Conservation (phyloP, 169 alveolate genomes). For the Toxoplasma gondii region DNA sequence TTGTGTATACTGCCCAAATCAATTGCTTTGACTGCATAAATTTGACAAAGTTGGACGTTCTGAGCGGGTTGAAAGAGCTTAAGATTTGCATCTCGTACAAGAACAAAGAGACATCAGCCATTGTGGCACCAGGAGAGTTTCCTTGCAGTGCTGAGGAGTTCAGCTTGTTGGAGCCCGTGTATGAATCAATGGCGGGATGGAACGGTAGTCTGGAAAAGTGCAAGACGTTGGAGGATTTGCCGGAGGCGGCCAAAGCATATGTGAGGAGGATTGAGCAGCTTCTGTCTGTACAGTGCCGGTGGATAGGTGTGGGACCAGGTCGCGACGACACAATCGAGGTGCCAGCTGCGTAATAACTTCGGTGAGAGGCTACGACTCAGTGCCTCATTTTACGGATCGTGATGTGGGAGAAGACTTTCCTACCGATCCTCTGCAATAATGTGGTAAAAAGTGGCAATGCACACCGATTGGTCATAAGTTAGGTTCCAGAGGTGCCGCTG, state of each 20-base stretch:
- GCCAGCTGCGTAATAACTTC: neutral
- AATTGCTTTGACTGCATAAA: slow-evolving; percentile 86
- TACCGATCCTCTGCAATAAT: neutral
- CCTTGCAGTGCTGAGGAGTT: slow-evolving; percentile 25
- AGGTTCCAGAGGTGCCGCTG: neutral
- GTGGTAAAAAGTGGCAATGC: neutral
- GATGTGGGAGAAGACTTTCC: too few species aligned
- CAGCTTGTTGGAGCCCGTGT: slow-evolving; percentile 9
- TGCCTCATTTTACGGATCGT: neutral
- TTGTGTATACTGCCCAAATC: slow-evolving; percentile 75
- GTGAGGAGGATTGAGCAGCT: slow-evolving; percentile 13
- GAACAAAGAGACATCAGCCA: neutral
- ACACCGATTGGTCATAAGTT: neutral
- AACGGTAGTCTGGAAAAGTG: neutral
- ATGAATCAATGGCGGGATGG: slow-evolving; percentile 51
- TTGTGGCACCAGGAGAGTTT: neutral
- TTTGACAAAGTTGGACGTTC: slow-evolving; percentile 94
- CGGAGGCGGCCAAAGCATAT: slow-evolving; percentile 43
- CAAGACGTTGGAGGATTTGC: neutral
- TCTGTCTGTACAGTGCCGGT: neutral
- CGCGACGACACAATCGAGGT: slow-evolving; percentile 26
- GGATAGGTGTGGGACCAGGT: slow-evolving; percentile 64
- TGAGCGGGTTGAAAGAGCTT: slow-evolving; percentile 88
- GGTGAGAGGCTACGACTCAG: neutral
- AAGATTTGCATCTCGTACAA: slow-evolving; percentile 28